phyloP scores from a whole-genome alignment of 495 filamentous ascomycete genomes.

The Aspergillus ellipticus region DNA sequence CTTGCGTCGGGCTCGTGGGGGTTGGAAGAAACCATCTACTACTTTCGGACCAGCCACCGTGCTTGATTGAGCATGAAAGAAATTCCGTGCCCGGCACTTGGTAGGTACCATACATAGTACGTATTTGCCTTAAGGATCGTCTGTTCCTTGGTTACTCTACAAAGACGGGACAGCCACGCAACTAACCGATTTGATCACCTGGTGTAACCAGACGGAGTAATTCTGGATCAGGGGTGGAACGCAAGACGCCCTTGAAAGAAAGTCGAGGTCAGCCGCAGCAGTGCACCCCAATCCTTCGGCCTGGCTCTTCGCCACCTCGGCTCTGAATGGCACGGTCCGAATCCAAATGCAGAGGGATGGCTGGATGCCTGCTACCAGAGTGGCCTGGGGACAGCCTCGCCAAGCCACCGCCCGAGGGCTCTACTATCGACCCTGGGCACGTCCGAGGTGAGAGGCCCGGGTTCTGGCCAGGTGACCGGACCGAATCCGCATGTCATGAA shows the following conservation, averaged over 20 bases:
- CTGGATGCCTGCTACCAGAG: neutral
- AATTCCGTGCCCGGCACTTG: no score
- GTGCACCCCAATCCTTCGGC: neutral
- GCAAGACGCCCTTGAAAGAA: neutral
- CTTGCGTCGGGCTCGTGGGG: neutral
- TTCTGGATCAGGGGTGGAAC: neutral
- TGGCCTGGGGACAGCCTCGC: neutral
- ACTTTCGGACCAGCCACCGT: no score
- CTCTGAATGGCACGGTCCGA: neutral
- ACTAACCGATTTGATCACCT: neutral
- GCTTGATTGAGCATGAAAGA: no score
- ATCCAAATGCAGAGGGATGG: neutral
- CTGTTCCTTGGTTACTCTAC: neutral
- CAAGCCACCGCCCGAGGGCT: neutral
- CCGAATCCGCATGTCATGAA: neutral
- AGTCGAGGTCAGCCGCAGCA: neutral
- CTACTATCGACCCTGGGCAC: neutral
- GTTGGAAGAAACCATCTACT: neutral
- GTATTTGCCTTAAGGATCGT: neutral
- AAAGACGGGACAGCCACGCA: neutral
- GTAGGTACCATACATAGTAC: neutral
- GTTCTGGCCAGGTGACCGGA: neutral
- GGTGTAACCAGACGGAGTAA: slow-evolving; percentile 1
- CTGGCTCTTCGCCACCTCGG: neutral
- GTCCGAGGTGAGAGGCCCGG: neutral